These are phyloP conservation scores for Phytopythium aichiense DNA, from an alignment of 352 stramenopile genomes.

Conservation along the genomic window DNA sequence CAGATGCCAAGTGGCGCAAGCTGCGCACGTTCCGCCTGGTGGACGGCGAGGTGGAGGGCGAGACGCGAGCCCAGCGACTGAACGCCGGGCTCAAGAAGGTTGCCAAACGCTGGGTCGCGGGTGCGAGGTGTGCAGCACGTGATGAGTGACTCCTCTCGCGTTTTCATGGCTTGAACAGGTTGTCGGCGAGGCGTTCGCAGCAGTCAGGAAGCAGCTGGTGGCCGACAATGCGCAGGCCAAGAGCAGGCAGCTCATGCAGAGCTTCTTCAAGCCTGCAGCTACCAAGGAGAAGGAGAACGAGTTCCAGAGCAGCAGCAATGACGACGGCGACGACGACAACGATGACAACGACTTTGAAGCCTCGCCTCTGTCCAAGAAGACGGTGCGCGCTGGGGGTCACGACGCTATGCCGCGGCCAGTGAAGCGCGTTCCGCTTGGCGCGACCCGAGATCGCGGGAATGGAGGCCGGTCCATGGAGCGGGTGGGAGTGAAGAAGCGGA, in stretches of 20 bases:
- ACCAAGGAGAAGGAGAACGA: background rate
- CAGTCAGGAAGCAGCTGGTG: constrained; percentile 21
- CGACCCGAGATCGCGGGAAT: background rate
- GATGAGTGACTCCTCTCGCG: background rate
- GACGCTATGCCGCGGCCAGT: background rate
- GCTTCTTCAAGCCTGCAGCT: constrained; percentile 14
- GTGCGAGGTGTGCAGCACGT: background rate
- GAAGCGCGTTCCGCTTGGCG: background rate
- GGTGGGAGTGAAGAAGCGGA: background rate
- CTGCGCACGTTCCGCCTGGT: constrained; percentile 67
- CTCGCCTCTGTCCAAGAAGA: background rate
- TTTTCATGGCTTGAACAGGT: constrained; percentile 5
- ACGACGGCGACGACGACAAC: background rate
- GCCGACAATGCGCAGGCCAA: constrained; percentile 20
- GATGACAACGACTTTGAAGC: background rate
- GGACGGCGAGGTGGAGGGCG: constrained; percentile 50
- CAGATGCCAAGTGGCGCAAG: constrained; percentile 71
- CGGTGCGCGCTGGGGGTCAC: background rate
- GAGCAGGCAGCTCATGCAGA: constrained; percentile 26
- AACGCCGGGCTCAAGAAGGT: constrained; percentile 57
- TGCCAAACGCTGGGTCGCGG: background rate
- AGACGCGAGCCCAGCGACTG: constrained; percentile 49
- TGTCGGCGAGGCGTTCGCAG: constrained; percentile 22
- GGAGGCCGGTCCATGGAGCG: background rate
- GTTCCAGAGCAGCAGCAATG: background rate